Percentiles rank a stretch among this genome's conserved stretches.
Conservation (phyloP, 768 basidiomycete genomes). For the Suillus luteus region DNA sequence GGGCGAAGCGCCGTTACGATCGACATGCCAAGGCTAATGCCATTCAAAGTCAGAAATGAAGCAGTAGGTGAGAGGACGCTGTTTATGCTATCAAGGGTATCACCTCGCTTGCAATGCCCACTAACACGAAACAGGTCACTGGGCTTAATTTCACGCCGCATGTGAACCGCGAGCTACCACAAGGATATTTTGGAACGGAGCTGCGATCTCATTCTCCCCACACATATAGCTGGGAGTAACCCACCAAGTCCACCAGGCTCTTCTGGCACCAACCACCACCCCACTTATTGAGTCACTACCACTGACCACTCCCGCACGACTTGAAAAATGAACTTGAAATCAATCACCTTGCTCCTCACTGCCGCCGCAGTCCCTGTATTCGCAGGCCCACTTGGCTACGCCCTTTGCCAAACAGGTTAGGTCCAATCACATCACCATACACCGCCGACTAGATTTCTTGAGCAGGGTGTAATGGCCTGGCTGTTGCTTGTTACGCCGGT, state of each 20-base stretch:
- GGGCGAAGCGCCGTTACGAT: not conserved
- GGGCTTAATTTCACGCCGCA: not conserved
- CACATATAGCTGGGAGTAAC: not conserved
- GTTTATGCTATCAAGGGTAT: not conserved
- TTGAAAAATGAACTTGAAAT: constrained; percentile 29
- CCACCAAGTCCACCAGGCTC: not conserved
- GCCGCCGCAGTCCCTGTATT: constrained; percentile 16
- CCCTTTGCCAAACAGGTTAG: constrained; percentile 26
- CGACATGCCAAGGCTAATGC: not conserved
- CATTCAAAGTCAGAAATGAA: not conserved
- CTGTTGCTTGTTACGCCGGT: constrained; percentile 23
- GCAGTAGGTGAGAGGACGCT: not conserved
- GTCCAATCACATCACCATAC: not conserved
- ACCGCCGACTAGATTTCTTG: not conserved
- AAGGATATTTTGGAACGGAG: not conserved
- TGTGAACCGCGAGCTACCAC: not conserved
- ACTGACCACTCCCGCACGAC: not conserved
- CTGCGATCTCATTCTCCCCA: not conserved
- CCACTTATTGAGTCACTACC: not conserved
- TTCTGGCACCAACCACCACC: not conserved
- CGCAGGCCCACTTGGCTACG: constrained; percentile 27
- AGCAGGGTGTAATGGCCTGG: constrained; percentile 29
- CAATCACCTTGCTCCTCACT: constrained; percentile 18
- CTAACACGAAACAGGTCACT: not conserved
- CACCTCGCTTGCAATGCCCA: not conserved